Evolutionary conservation across 1,284 basidiomycete genomes (phyloP), one percentile per base, ranked within the genome.

Genomic region (Wallemia ichthyophaga): DNA sequence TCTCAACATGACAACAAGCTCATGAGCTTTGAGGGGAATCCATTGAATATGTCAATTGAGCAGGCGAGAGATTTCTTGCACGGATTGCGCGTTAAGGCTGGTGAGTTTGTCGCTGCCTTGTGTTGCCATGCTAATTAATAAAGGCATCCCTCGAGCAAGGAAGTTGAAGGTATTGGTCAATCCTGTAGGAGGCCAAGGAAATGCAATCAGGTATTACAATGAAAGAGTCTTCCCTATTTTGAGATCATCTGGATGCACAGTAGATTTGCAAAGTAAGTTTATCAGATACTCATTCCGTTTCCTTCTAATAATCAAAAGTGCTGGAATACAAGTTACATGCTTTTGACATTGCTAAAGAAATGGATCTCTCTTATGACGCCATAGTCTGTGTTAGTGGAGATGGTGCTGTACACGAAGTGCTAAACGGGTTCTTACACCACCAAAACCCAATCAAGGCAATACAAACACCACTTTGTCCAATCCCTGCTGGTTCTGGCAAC

Each of bases 371-470:
- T 11, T 65, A 59, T 63, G 73, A 74, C 65, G 85, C 81, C 0
- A 70, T 95, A 28, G 77, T 85, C n/a, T 72, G 80, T 7, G 78
- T 92, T 24, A 89, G 86, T 0, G 91, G 91, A 0, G 91, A 96
- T 67, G 91, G 91, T 2, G 74, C 88, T 53, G 67, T 89, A 7
- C 85, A 91, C 67, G 91, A 96, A 69, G 74, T 92, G n/a, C 67
- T 94, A 66, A 96, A 98, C 66, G 94, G 91, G 1, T 78, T 95
- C 58, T 82, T 85, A 0, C 71, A 76, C 53, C 81, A 88, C 59
- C 67, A 73, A 9, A 76, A 84, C 59, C 82, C 85, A 0, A 69
- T 71, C 21, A 74, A 73, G 56, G 89, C 87, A 0, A 77, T 96
- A 56, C 68, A 71, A 48, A 79, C 81, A 53, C 86, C 89, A 0